phyloP scores from a whole-genome alignment of 768 basidiomycete species.

The Boletus sp. region DNA sequence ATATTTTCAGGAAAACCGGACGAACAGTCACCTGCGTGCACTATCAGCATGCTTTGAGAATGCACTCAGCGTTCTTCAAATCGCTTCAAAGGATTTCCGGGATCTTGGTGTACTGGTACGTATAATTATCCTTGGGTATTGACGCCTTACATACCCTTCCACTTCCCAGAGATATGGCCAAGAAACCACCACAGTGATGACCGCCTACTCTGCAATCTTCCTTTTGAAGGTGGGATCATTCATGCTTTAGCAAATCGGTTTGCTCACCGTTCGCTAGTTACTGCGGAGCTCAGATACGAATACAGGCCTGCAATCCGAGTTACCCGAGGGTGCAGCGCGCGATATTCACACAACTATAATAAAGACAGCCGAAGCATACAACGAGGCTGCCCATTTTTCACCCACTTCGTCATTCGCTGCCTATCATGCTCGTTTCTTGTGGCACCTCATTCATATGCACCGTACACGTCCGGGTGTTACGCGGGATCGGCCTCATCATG shows the following conservation, averaged over 20 bases:
- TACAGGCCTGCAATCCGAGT: conserved; percentile 55
- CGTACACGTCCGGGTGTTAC: conserved; percentile 45
- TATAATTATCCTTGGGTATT: conserved; percentile 34
- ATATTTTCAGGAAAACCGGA: conserved; percentile 48
- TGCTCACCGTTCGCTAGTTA: conserved; percentile 45
- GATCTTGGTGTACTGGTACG: conserved; percentile 71
- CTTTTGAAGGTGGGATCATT: conserved; percentile 59
- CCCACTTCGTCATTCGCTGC: conserved; percentile 65
- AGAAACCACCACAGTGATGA: conserved; percentile 83
- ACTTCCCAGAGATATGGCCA: conserved; percentile 71
- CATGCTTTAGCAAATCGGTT: neutral
- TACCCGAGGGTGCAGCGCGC: conserved; percentile 58
- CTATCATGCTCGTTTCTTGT: conserved; percentile 78
- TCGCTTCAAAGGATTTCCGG: conserved; percentile 73
- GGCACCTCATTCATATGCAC: conserved; percentile 63
- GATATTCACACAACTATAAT: conserved; percentile 67
- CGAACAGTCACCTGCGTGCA: conserved; percentile 64
- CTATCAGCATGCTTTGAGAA: conserved; percentile 71
- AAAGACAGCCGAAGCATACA: conserved; percentile 75
- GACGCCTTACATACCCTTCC: neutral
- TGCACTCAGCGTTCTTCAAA: conserved; percentile 66
- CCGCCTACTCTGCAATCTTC: conserved; percentile 81
- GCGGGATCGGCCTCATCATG: conserved; percentile 38
- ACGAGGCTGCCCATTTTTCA: conserved; percentile 63
- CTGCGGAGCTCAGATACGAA: conserved; percentile 61